Percentiles rank a stretch among this genome's conserved stretches.
phyloP scores from a whole-genome alignment of 177 flowering plant species.

The Vitis hybrid region DNA sequence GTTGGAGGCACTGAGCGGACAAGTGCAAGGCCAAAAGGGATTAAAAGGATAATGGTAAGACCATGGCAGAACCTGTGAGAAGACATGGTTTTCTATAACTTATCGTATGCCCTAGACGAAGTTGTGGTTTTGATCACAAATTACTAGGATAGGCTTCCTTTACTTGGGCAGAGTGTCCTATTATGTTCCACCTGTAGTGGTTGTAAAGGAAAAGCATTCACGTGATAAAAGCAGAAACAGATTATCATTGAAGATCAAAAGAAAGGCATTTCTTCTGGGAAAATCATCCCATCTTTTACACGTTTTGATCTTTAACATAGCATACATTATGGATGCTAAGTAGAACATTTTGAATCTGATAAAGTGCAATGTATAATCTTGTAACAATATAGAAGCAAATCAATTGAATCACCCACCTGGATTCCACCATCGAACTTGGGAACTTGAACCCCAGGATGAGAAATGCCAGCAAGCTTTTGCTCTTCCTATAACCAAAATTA shows the following conservation, averaged over 20 bases:
- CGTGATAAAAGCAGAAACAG: not conserved
- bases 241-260: not conserved
- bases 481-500: constrained; percentile 32
- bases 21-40: too few relatives aligned
- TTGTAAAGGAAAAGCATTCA: not conserved
- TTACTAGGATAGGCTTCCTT: not conserved
- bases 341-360: not conserved
- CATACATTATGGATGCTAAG: too few relatives aligned
- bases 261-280: not conserved
- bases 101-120: too few relatives aligned
- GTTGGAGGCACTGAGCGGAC: too few relatives aligned
- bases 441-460: constrained; percentile 15
- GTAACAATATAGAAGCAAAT: not conserved
- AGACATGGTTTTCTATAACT: too few relatives aligned
- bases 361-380: too few relatives aligned
- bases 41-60: too few relatives aligned
- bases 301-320: not conserved
- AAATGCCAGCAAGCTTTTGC: constrained; percentile 18
- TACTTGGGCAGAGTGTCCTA: not conserved
- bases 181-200: not conserved
- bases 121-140: too few relatives aligned
- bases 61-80: too few relatives aligned
- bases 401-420: constrained; percentile 14
- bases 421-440: not conserved
- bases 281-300: not conserved